Conservation (phyloP, 345 rosid genomes). For the Diplotaxis tenuifolia region DNA sequence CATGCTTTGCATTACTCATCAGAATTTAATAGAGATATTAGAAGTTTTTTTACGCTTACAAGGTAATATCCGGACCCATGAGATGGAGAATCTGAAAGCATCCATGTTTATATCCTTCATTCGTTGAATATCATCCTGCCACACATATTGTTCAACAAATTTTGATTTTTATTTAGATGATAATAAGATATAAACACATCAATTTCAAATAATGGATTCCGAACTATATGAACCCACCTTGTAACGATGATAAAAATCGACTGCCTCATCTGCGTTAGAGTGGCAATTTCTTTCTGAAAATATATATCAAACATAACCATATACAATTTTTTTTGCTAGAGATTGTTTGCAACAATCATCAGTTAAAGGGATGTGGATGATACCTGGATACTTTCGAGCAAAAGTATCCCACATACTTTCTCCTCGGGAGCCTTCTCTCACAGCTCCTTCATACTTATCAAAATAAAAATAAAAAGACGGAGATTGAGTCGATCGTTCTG, state of each 20-base stretch:
- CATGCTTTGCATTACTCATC: neutral
- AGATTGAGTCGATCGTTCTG: neutral
- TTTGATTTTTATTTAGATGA: neutral
- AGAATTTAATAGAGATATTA: neutral
- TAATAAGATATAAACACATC: neutral
- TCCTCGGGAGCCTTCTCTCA: constrained; percentile 27
- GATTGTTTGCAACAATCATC: neutral
- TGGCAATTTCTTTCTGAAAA: constrained; percentile 23
- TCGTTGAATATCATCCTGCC: constrained; percentile 40
- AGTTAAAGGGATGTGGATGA: neutral
- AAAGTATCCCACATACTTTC: constrained; percentile 38
- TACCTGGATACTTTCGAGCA: constrained; percentile 33
- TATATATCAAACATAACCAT: neutral
- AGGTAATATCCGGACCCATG: constrained; percentile 51
- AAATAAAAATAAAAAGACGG: no score
- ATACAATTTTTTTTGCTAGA: no score
- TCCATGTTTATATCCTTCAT: constrained; percentile 42
- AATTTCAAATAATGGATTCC: neutral
- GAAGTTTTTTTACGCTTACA: constrained; percentile 25
- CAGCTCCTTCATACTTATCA: constrained; percentile 32
- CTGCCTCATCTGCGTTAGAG: constrained; percentile 28
- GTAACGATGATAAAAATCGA: constrained; percentile 41
- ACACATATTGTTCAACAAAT: no score
- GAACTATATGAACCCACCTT: constrained; percentile 24
- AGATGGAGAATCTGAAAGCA: constrained; percentile 49